Evolutionary conservation across 176 grass and related monocot species (phyloP).

Genomic region (Microstegium vimineum): DNA sequence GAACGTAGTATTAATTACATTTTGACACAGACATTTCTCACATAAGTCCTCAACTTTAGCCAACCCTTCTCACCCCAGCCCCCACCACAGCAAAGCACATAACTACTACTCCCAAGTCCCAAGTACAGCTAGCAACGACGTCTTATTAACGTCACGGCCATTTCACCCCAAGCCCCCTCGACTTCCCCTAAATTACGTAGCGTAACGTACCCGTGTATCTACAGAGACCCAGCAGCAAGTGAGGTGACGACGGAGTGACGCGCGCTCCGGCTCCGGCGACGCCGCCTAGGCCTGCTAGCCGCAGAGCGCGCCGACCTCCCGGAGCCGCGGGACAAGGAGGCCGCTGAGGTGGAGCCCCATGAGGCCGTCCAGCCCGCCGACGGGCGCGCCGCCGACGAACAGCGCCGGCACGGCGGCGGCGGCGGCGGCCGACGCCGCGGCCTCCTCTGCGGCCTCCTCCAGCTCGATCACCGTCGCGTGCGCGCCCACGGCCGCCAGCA

Average conservation of each 20-base stretch:
- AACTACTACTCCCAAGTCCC: not conserved
- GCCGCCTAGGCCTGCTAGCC: not conserved
- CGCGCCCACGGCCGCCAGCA: constrained; percentile 57
- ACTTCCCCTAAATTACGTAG: not conserved
- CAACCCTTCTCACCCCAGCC: not conserved
- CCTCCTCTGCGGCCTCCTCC: constrained; percentile 56
- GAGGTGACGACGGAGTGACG: not conserved
- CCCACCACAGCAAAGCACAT: not conserved
- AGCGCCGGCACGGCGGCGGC: constrained; percentile 44
- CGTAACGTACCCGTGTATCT: constrained; percentile 13
- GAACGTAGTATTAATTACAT: constrained; percentile 38
- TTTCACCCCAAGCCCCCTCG: not conserved
- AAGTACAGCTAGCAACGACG: not conserved
- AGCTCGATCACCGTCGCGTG: constrained; percentile 74
- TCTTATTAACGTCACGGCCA: not conserved
- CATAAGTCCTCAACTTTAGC: not conserved
- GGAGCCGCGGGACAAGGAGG: constrained; percentile 28
- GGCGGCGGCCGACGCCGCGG: constrained; percentile 21
- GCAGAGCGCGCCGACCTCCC: constrained; percentile 31
- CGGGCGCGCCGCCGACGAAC: constrained; percentile 59
- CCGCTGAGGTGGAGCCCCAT: constrained; percentile 69
- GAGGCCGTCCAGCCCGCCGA: constrained; percentile 66
- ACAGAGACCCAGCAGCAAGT: not conserved
- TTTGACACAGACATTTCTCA: constrained; percentile 28
- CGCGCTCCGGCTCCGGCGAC: not conserved